Evolutionary conservation across 306 rosid genomes (phyloP).

Genomic region (Gynostemma pentaphyllum): DNA sequence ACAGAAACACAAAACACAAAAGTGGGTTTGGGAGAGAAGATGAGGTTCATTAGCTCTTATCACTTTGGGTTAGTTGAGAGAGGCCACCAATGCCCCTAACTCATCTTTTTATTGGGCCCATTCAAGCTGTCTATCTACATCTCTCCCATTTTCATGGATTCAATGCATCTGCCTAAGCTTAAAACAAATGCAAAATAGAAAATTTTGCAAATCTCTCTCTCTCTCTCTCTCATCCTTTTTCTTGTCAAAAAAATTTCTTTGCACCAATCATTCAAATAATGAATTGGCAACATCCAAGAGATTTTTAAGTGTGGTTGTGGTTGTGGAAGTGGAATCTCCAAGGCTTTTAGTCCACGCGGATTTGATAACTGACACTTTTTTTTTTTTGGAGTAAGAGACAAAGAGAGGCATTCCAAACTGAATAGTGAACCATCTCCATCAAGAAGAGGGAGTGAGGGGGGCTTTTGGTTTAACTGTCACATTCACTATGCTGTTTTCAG

Average conservation of each 20-base stretch:
- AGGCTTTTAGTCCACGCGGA: constrained; percentile 26
- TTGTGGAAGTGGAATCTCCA: too few relatives aligned
- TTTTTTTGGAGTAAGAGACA: too few relatives aligned
- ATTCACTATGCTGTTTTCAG: not conserved
- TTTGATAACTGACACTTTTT: constrained; percentile 18
- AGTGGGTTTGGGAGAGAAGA: constrained; percentile 17
- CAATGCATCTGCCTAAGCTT: constrained; percentile 50
- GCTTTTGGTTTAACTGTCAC: not conserved
- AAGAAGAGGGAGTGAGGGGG: not conserved
- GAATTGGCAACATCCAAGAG: constrained; percentile 82
- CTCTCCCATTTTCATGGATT: constrained; percentile 40
- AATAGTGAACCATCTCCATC: not conserved
- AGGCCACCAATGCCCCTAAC: constrained; percentile 40
- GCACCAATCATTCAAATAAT: constrained; percentile 57
- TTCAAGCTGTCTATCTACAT: constrained; percentile 39
- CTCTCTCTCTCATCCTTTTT: not conserved
- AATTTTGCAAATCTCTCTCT: not conserved
- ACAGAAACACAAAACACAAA: constrained; percentile 22
- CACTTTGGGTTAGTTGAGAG: constrained; percentile 30
- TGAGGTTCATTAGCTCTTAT: constrained; percentile 34
- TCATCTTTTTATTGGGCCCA: constrained; percentile 52
- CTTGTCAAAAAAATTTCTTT: constrained; percentile 1
- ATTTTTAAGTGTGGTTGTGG: constrained; percentile 20
- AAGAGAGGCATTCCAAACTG: too few relatives aligned
- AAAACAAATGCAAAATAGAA: not conserved